Evolutionary conservation across 1,284 basidiomycete species (phyloP), one percentile per base, ranked within the genome.

Genomic region (Trametes sp.): DNA sequence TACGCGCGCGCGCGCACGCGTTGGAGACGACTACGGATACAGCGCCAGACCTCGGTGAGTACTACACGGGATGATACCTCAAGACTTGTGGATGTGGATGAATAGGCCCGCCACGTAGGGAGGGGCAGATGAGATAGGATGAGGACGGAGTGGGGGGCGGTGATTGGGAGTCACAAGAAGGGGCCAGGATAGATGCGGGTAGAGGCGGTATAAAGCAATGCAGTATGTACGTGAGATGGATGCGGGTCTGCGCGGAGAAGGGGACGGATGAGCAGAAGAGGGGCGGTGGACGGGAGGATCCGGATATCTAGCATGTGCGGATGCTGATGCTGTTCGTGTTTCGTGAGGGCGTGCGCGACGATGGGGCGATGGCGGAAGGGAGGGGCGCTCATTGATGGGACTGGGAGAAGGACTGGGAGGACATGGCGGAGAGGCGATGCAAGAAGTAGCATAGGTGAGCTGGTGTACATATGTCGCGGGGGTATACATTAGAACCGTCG

Each of bases 1-100:
- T 48, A 61, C 52, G 42, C 58, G 55, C 38, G 51, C 31, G 46
- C n/a, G 24, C 29, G 54, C 42, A n/a, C n/a, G n/a, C n/a, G n/a
- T n/a, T n/a, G n/a, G n/a, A n/a, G 63, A 51, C 55, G 59, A 61
- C 59, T 64, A 61, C 55, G 52, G 63, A 64, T 64, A 64, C 63
- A 64, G 44, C 58, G 49, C 42, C 45, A 35, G 31, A 46, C 42
- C 19, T 38, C 54, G 54, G 46, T 42, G 53, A 44, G 29, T 28
- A 57, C 55, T 52, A 62, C 50, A 53, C 11, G 29, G 36, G 29
- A 29, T 24, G 11, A 41, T 28, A 42, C 36, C 36, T 21, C 21
- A 52, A 29, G 50, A 38, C 33, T n/a, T 31, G 29, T 13, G 21
- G 21, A 36, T 52, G 50, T 11, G 41, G n/a, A 19, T 11, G 14